Evolutionary conservation across 2,329 filamentous ascomycete species (phyloP).

Genomic region (Fusarium sp.): DNA sequence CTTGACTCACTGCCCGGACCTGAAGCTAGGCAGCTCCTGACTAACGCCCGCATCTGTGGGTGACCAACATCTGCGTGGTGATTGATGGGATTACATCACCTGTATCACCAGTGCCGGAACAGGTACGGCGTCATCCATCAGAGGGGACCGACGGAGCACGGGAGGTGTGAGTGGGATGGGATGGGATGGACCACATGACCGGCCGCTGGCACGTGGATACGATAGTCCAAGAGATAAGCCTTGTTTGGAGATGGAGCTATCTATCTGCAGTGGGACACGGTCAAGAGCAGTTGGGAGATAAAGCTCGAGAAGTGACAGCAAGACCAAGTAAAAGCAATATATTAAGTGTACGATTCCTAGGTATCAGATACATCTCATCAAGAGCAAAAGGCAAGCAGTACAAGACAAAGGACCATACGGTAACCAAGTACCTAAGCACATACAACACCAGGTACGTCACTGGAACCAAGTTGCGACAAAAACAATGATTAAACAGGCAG

Average conservation of each 20-base stretch:
- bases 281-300: background rate
- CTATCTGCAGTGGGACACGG: conserved; percentile 2
- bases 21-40: background rate
- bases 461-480: conserved; percentile 31
- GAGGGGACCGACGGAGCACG: background rate
- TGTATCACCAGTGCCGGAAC: conserved; percentile 29
- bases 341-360: background rate
- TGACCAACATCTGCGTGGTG: background rate
- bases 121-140: conserved; percentile 31
- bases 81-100: conserved; percentile 33
- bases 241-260: conserved; percentile 2
- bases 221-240: conserved; percentile 19
- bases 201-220: conserved; percentile 28
- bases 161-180: conserved; percentile 24
- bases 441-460: conserved; percentile 11
- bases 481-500: conserved; percentile 47
- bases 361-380: background rate
- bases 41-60: background rate
- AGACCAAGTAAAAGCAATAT: background rate
- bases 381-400: background rate
- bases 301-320: background rate
- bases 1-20: background rate
- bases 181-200: conserved; percentile 30
- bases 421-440: too few species aligned
- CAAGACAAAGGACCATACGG: too few species aligned